These are phyloP conservation scores for Penicillium arizonense DNA, from an alignment of 495 filamentous ascomycete genomes.

Conservation along the genomic window DNA sequence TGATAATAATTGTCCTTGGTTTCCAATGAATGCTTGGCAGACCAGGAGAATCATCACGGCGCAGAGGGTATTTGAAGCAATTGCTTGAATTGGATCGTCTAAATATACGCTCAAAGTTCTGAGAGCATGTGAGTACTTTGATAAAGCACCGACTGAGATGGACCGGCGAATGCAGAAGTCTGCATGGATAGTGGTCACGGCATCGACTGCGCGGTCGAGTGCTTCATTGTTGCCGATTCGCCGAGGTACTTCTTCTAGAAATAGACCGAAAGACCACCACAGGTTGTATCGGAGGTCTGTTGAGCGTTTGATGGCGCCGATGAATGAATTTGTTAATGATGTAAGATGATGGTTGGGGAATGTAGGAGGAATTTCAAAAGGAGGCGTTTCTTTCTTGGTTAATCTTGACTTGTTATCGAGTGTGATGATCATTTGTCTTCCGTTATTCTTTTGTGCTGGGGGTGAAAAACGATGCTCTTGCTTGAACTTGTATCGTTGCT, in stretches of 20 bases:
- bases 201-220: constrained; percentile 39
- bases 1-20: constrained; percentile 6
- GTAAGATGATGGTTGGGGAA: constrained; percentile 20
- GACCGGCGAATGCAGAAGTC: constrained; percentile 20
- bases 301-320: constrained; percentile 25
- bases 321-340: constrained; percentile 25
- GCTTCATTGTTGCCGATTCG: constrained; percentile 42
- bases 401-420: not conserved
- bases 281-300: constrained; percentile 45
- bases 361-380: constrained; percentile 1
- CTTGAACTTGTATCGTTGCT: constrained; percentile 49
- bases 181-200: constrained; percentile 32
- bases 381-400: not conserved
- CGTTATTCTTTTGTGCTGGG: not conserved
- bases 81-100: constrained; percentile 36
- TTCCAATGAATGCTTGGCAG: constrained; percentile 32
- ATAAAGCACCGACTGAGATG: constrained; percentile 20
- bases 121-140: constrained; percentile 40
- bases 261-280: constrained; percentile 40
- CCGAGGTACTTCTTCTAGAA: constrained; percentile 34
- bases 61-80: constrained; percentile 39
- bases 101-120: constrained; percentile 32
- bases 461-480: constrained; percentile 23
- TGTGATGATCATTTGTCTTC: not conserved
- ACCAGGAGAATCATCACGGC: constrained; percentile 44